A percentile compares a stretch with the other conserved stretches of the same genome.
These are phyloP conservation scores for Hymenoscyphus infarciens DNA, from an alignment of 2,329 filamentous ascomycete genomes.

Conservation along the genomic window DNA sequence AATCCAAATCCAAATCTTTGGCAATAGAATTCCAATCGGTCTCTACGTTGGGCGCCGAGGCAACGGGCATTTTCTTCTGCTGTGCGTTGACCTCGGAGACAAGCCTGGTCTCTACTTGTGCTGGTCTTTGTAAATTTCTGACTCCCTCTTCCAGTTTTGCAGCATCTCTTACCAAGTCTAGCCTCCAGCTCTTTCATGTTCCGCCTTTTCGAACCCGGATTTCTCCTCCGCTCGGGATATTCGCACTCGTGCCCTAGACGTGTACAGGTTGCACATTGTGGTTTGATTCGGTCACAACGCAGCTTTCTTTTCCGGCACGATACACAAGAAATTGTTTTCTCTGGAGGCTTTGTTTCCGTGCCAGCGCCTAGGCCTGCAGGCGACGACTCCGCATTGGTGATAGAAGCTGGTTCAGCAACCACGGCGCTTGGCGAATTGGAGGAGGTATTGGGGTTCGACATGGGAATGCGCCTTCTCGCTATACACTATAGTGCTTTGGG, in stretches of 20 bases:
- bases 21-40: conserved; percentile 25
- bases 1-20: conserved; percentile 30
- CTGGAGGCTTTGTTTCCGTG: conserved; percentile 19
- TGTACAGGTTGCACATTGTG: conserved; percentile 75
- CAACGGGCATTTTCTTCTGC: conserved; percentile 9
- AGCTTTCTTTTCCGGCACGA: conserved; percentile 81
- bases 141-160: background rate
- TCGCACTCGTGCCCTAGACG: conserved; percentile 73
- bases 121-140: conserved; percentile 43
- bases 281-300: conserved; percentile 78
- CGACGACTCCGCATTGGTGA: background rate
- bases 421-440: background rate
- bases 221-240: conserved; percentile 85
- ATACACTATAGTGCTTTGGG: background rate
- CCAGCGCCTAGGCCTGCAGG: background rate
- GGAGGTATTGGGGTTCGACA: conserved; percentile 2
- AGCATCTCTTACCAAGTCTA: conserved; percentile 61
- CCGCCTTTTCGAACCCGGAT: conserved; percentile 80
- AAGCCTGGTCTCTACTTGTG: conserved; percentile 76
- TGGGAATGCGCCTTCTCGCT: background rate
- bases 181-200: conserved; percentile 91
- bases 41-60: conserved; percentile 9
- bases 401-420: background rate
- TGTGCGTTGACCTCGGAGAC: conserved; percentile 38
- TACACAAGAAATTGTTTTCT: conserved; percentile 72